A percentile compares a stretch with the other conserved stretches of the same genome.
Evolutionary conservation across 768 basidiomycete genomes (phyloP).

Genomic region (Kwoniella botswanensis): DNA sequence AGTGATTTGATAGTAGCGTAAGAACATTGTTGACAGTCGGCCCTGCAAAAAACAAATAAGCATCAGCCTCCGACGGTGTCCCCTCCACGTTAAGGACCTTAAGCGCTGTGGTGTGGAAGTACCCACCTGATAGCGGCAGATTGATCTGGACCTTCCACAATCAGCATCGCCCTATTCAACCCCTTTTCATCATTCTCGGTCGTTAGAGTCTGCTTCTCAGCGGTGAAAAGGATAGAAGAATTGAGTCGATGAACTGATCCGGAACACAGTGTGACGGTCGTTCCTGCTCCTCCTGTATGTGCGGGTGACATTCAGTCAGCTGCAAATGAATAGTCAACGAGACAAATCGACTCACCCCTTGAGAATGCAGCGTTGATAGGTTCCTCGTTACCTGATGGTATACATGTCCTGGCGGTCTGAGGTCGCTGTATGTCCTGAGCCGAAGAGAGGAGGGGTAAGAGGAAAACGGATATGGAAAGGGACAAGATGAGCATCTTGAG

Average conservation of each 20-base stretch:
- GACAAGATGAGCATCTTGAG: slow-evolving; percentile 22
- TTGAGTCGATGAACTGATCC: slow-evolving; percentile 56
- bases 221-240: slow-evolving; percentile 52
- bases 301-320: not conserved
- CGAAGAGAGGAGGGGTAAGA: slow-evolving; percentile 13
- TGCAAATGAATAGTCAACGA: not conserved
- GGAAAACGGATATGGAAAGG: slow-evolving; percentile 8
- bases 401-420: slow-evolving; percentile 20
- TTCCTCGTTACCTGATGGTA: slow-evolving; percentile 40
- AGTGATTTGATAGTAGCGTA: slow-evolving; percentile 47
- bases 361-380: slow-evolving; percentile 42
- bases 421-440: not conserved
- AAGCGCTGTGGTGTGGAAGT: too few species aligned
- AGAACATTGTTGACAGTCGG: slow-evolving; percentile 55
- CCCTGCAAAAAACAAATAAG: slow-evolving; percentile 36
- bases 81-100: too few species aligned
- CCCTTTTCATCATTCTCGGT: slow-evolving; percentile 55
- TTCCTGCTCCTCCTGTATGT: slow-evolving; percentile 47
- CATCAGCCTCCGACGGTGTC: too few species aligned
- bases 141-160: slow-evolving; percentile 55
- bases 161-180: slow-evolving; percentile 49
- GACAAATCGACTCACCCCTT: slow-evolving; percentile 25
- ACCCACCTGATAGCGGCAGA: slow-evolving; percentile 57
- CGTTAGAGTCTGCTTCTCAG: slow-evolving; percentile 53
- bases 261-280: slow-evolving; percentile 54